Evolutionary conservation across 257 asterid genomes (phyloP).

Genomic region (Leonotis leonurus): DNA sequence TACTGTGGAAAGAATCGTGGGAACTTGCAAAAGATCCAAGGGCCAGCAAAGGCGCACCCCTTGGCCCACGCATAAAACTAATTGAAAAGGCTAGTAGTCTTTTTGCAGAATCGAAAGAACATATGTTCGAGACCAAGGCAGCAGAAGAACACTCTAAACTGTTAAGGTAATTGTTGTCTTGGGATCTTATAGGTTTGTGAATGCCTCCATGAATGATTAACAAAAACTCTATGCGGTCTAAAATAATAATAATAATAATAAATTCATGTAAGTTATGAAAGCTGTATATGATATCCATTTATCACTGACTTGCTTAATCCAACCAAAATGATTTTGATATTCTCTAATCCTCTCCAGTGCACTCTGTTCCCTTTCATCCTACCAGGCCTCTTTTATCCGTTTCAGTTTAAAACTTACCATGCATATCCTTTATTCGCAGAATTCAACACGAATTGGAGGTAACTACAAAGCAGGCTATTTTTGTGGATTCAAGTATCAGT

Average conservation of each 20-base stretch:
- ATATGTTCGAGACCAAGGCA: slow-evolving; percentile 83
- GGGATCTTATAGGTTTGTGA: too few relatives aligned
- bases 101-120: slow-evolving; percentile 74
- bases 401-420: not conserved
- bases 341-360: not conserved
- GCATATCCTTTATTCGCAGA: slow-evolving; percentile 38
- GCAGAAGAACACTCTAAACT: slow-evolving; percentile 98
- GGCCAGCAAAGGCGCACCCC: slow-evolving; percentile 73
- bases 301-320: not conserved
- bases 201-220: too few relatives aligned
- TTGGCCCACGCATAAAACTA: slow-evolving; percentile 76
- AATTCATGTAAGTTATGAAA: not conserved
- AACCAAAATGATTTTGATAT: not conserved
- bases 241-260: not conserved
- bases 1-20: slow-evolving; percentile 95
- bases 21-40: slow-evolving; percentile 70
- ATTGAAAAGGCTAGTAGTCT: slow-evolving; percentile 78
- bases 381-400: not conserved
- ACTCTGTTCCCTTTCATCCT: not conserved
- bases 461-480: slow-evolving; percentile 79
- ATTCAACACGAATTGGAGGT: slow-evolving; percentile 81
- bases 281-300: not conserved
- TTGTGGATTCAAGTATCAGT: slow-evolving; percentile 91
- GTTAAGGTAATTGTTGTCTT: slow-evolving; percentile 46
- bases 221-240: too few relatives aligned